These are phyloP conservation scores for Beauveria sp. DNA, from an alignment of 2,329 filamentous ascomycete species.

Conservation along the genomic window DNA sequence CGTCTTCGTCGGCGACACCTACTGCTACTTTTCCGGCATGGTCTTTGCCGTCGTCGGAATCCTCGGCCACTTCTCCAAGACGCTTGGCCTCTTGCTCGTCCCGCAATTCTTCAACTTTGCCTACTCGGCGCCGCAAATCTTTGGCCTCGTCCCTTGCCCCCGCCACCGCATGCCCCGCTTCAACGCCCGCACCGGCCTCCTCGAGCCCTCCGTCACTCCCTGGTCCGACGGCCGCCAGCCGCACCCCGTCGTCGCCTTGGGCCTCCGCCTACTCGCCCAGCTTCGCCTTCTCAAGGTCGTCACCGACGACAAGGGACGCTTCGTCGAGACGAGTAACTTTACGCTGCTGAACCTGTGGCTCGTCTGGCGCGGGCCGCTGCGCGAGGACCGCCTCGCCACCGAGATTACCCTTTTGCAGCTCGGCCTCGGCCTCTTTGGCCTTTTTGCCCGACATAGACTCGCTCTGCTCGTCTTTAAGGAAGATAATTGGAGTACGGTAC, in stretches of 20 bases:
- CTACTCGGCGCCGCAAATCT: slow-evolving; percentile 88
- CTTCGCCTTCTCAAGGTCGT: slow-evolving; percentile 62
- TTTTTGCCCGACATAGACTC: slow-evolving; percentile 79
- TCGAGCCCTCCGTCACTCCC: slow-evolving; percentile 78
- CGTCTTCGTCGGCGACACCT: slow-evolving; percentile 96
- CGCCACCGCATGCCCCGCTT: slow-evolving; percentile 86
- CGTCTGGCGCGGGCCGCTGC: slow-evolving; percentile 86
- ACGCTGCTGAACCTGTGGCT: slow-evolving; percentile 95
- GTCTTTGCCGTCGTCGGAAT: slow-evolving; percentile 97
- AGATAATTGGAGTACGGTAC: slow-evolving; percentile 60
- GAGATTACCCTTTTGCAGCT: slow-evolving; percentile 77
- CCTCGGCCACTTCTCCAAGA: slow-evolving; percentile 96
- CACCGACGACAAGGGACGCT: slow-evolving; percentile 58
- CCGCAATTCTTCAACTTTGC: slow-evolving; percentile 96
- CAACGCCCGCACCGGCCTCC: slow-evolving; percentile 73
- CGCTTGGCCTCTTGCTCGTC: slow-evolving; percentile 78
- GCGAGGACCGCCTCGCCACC: slow-evolving; percentile 74
- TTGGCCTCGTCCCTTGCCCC: slow-evolving; percentile 83
- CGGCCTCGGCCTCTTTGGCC: slow-evolving; percentile 66
- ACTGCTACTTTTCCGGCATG: slow-evolving; percentile 99
- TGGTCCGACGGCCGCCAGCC: slow-evolving; percentile 66
- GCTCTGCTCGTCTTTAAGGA: slow-evolving; percentile 83
- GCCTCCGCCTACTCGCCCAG: slow-evolving; percentile 59
- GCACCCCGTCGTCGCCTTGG: slow-evolving; percentile 50
- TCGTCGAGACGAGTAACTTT: slow-evolving; percentile 79